Percentiles rank a stretch among this genome's conserved stretches.
These are phyloP conservation scores for Spongospora subterranea DNA, from an alignment of 208 protist species.

Conservation along the genomic window DNA sequence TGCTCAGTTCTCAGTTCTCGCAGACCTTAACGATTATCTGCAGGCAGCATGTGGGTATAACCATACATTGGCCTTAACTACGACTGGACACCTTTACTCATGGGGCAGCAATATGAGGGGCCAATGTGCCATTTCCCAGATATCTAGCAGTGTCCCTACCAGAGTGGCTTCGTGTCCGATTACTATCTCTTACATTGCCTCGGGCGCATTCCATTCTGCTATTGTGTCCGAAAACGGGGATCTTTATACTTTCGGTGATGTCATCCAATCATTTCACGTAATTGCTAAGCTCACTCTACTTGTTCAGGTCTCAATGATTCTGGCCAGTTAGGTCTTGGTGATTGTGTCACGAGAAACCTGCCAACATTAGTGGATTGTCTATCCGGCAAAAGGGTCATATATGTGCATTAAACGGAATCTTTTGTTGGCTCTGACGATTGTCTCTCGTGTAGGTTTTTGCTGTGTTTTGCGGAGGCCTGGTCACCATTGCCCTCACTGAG, in stretches of 20 bases:
- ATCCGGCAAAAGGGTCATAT: background rate
- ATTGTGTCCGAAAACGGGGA: background rate
- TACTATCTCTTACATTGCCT: background rate
- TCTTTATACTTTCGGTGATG: background rate
- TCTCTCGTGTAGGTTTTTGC: background rate
- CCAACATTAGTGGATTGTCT: background rate
- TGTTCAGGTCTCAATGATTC: background rate
- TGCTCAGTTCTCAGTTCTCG: background rate
- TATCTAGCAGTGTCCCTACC: background rate
- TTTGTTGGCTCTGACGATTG: background rate
- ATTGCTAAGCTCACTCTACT: background rate
- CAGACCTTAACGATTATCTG: background rate
- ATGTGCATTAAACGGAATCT: background rate
- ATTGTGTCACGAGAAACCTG: background rate
- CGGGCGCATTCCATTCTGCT: constrained; percentile 20
- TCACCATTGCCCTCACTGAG: background rate
- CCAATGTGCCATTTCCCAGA: background rate
- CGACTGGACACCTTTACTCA: background rate
- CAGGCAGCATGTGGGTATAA: constrained; percentile 3
- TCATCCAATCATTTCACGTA: background rate
- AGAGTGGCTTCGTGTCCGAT: background rate
- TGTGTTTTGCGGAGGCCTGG: constrained; percentile 18
- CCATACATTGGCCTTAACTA: background rate
- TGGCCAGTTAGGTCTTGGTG: constrained; percentile 38
- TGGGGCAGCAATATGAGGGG: constrained; percentile 17